Percentiles rank a stretch among this genome's conserved stretches.
These are phyloP conservation scores for Phoma sp. DNA, from an alignment of 2,329 filamentous ascomycete species.

Conservation along the genomic window DNA sequence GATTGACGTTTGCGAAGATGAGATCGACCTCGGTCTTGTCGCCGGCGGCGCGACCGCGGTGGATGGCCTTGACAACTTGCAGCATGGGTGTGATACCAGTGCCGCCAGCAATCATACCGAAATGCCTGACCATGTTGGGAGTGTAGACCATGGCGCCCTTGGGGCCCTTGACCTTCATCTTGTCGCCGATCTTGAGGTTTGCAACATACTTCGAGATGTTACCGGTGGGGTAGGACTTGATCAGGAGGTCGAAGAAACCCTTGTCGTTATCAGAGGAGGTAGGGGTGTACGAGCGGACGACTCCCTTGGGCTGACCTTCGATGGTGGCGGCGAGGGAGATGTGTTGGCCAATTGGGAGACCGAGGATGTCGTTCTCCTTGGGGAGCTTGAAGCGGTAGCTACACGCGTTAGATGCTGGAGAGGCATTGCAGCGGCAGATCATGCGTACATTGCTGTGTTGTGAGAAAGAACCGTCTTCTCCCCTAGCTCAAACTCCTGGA, in stretches of 20 bases:
- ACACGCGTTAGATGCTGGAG: conserved; percentile 13
- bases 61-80: conserved; percentile 90
- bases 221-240: conserved; percentile 97
- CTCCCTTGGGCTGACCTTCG: conserved; percentile 51
- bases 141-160: conserved; percentile 98
- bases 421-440: no score
- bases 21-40: conserved; percentile 86
- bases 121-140: conserved; percentile 93
- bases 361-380: conserved; percentile 78
- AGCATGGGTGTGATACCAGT: conserved; percentile 99
- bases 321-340: conserved; percentile 82
- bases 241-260: conserved; percentile 93
- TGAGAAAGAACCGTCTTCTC: conserved; percentile 96
- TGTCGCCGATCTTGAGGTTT: conserved; percentile 75
- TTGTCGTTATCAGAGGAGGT: conserved; percentile 57
- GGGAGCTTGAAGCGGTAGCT: conserved; percentile 94
- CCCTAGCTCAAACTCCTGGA: conserved; percentile 91
- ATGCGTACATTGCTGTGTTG: conserved; percentile 89
- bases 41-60: conserved; percentile 74
- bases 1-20: conserved; percentile 95
- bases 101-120: conserved; percentile 97
- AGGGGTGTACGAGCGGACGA: conserved; percentile 52
- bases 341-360: conserved; percentile 97
- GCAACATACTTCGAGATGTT: conserved; percentile 97
- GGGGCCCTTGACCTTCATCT: conserved; percentile 88